Evolutionary conservation across 768 basidiomycete species (phyloP).

Genomic region (Tephrocybe sp.): DNA sequence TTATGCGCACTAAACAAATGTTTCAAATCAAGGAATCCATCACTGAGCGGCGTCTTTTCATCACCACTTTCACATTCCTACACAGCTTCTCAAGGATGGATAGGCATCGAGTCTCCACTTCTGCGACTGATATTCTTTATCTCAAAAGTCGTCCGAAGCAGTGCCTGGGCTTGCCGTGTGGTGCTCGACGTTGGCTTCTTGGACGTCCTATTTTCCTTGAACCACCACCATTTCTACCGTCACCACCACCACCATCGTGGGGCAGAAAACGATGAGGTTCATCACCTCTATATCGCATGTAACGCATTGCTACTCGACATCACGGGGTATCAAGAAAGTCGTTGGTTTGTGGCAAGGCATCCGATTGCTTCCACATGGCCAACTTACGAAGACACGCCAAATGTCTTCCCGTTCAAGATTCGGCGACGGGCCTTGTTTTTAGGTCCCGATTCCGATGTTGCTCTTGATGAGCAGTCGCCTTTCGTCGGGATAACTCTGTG

Average conservation of each 20-base stretch:
- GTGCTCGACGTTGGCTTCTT: constrained; percentile 18
- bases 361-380: constrained; percentile 16
- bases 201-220: constrained; percentile 14
- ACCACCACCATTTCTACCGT: constrained; percentile 5
- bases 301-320: constrained; percentile 16
- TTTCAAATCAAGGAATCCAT: constrained; percentile 13
- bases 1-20: background rate
- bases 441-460: constrained; percentile 10
- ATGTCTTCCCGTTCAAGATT: constrained; percentile 3
- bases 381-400: background rate
- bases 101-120: constrained; percentile 3
- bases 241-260: too few species aligned
- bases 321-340: constrained; percentile 15
- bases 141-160: constrained; percentile 15
- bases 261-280: background rate
- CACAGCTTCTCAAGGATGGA: background rate
- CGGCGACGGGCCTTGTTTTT: constrained; percentile 11
- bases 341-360: constrained; percentile 10
- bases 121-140: constrained; percentile 15
- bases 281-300: constrained; percentile 15
- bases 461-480: constrained; percentile 8
- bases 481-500: constrained; percentile 10
- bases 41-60: constrained; percentile 14
- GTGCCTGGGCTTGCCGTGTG: constrained; percentile 2
- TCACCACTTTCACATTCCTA: constrained; percentile 13